Evolutionary conservation across 2,329 filamentous ascomycete genomes (phyloP), one percentile per base, ranked within the genome.

Genomic region (Colletotrichum lini): DNA sequence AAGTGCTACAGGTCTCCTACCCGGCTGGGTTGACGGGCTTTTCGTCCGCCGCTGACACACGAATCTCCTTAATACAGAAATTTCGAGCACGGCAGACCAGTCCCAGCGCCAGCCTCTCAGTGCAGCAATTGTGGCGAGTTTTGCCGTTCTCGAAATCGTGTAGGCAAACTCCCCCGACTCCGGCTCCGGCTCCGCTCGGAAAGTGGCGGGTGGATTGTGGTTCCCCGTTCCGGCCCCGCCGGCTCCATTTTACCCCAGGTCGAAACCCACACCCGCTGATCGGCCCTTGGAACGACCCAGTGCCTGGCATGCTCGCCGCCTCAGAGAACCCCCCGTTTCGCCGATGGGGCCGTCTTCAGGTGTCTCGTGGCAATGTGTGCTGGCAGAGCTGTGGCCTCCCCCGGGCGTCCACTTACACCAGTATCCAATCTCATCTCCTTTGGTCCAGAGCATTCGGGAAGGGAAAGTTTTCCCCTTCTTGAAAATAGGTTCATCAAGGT

Each of bases 151-250:
- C 10, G 15, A 26, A 30, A 21, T 16, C 23, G 15, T 6, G n/a
- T 53, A 21, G 47, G 60, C 18, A 42, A 44, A 10, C 23, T 49
- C 15, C n/a, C 35, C 35, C 64, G 68, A 64, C 50, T 62, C 57
- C n/a, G 64, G 68, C 50, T 62, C 50, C 13, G 26, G 21, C 47
- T 61, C 64, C 64, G 68, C 13, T 67, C 68, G 68, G 68, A 38
- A 70, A 62, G 68, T 70, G 68, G 68, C 26, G 50, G 64, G 3
- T n/a, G 5, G 9, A 13, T 2, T 3, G 23, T 30, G 12, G 49
- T 23, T 16, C 23, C 13, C 26, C 10, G 15, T 6, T 3, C 3
- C 68, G 64, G 64, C 68, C 68, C 68, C 68, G 15, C 65, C 64
- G 68, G 68, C 68, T 56, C 68, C 68, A 52, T 16, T 21, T 47